Base-by-base conservation (phyloP, 1,139 yeast genomes). In the Arxiozyma bovina region DNA sequence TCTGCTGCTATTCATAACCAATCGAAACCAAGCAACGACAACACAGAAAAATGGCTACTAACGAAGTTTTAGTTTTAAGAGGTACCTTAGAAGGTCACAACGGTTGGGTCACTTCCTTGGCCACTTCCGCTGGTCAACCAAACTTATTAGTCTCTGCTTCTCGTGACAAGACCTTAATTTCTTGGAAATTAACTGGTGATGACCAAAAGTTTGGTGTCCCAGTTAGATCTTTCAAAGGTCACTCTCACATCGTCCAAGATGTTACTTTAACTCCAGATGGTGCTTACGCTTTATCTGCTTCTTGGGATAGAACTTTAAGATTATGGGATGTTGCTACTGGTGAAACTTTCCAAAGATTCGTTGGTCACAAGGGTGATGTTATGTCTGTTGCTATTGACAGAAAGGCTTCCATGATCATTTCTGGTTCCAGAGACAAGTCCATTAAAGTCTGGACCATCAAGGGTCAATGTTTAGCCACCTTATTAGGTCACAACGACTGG, bases 221-320 rank as follows among this genome's bases (percentile, higher is more conserved):
- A 77, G 89, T 90, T 82, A 89, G 87, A 79, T 88, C 98, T 67
- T 85, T 94, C 78, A 86, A 81, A 74, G 99, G 99, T 74, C 99
- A 93, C 89, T 86, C 96, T 69, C 99, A 93, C 91, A 93, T 93
- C 74, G 96, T 93, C 68, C 93, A 90, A 80, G 99, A 93, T 75
- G 94, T 91, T 75, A 88, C 95, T 74, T 87, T 93, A 79, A 89
- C 99, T 64, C 93, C 95, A 74, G 99, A 94, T 76, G 99, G 99
- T 77, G 85, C 87, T 74, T 93, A 85, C 82, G 99, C 97, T 73
- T 82, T 93, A 76, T 93, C 99, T 65, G 97, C 96, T 72, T 94
- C 99, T 72, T 93, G 99, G 99, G 99, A 93, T 77, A 89, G 87
- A 82, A 91, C 99, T 74, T 83, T 94, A 77, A 94, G 98, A 84